phyloP scores from a whole-genome alignment of 2,329 filamentous ascomycete genomes.

The Niveomyces coronatus region DNA sequence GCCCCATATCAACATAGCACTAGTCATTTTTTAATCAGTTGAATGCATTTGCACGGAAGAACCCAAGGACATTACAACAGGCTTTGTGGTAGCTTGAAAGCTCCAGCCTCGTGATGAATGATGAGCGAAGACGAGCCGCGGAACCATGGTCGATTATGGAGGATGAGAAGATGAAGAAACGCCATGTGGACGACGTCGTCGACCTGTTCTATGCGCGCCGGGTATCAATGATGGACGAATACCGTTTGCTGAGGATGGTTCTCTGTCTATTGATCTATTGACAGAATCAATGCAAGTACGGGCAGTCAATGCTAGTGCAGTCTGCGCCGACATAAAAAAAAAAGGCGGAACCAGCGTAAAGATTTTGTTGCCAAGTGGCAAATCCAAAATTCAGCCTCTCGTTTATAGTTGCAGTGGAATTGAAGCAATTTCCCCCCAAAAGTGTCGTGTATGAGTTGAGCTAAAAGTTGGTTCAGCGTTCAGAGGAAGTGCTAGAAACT shows the following conservation, averaged over 20 bases:
- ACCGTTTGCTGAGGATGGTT: not conserved
- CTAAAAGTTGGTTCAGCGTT: too few species aligned
- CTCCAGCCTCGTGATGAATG: constrained; percentile 39
- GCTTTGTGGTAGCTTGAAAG: constrained; percentile 56
- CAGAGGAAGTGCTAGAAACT: too few species aligned
- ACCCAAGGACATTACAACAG: constrained; percentile 18
- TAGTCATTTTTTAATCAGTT: constrained; percentile 26
- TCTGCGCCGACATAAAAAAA: constrained; percentile 3
- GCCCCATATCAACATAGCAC: constrained; percentile 21
- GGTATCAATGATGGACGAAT: not conserved
- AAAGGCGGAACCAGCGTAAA: not conserved
- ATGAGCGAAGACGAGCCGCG: constrained; percentile 6
- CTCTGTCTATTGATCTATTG: constrained; percentile 5
- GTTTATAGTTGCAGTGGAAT: constrained; percentile 9
- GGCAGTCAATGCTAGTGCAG: constrained; percentile 9
- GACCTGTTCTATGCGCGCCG: not conserved
- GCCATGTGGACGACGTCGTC: constrained; percentile 1
- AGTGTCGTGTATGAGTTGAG: too few species aligned
- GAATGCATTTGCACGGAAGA: constrained; percentile 22
- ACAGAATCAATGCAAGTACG: constrained; percentile 8
- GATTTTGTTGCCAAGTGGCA: constrained; percentile 7
- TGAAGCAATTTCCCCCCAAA: constrained; percentile 4
- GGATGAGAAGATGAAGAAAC: constrained; percentile 7
- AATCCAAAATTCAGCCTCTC: not conserved
- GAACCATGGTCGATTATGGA: not conserved